Conservation (phyloP, 208 protist species). For the Crithidia fasciculata region DNA sequence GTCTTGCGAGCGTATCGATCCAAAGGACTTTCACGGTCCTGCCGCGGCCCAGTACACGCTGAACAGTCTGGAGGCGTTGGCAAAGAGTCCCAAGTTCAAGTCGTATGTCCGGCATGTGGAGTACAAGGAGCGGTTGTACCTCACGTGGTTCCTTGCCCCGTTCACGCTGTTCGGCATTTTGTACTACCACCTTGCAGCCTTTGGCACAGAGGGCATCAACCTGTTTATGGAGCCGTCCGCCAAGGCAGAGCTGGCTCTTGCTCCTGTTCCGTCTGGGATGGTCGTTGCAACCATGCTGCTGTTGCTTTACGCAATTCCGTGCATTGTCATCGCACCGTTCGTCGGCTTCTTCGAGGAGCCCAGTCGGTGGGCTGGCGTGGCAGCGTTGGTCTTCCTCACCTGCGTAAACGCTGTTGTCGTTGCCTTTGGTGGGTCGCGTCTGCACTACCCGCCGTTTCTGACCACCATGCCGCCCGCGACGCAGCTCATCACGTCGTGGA, state of each 20-base stretch:
- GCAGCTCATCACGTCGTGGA: constrained; percentile 30
- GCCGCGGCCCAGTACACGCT: constrained; percentile 67
- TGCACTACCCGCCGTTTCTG: constrained; percentile 73
- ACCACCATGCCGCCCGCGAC: constrained; percentile 45
- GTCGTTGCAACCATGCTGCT: constrained; percentile 34
- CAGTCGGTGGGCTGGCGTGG: constrained; percentile 27
- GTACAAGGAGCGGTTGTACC: constrained; percentile 67
- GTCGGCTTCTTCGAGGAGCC: constrained; percentile 71
- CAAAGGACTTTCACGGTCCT: constrained; percentile 62
- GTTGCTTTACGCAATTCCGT: constrained; percentile 62
- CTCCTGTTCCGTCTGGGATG: constrained; percentile 17
- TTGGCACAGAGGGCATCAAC: constrained; percentile 31
- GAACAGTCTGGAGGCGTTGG: constrained; percentile 55
- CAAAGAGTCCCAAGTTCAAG: constrained; percentile 51
- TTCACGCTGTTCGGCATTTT: constrained; percentile 59
- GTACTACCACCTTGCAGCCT: constrained; percentile 64
- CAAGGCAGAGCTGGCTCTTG: not conserved
- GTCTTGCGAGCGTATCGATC: constrained; percentile 62
- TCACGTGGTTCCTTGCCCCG: constrained; percentile 74
- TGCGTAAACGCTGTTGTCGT: constrained; percentile 49
- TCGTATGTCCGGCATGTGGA: constrained; percentile 63
- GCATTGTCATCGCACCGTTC: constrained; percentile 58
- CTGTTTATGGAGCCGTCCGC: constrained; percentile 26
- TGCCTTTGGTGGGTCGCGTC: constrained; percentile 48
- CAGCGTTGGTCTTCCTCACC: constrained; percentile 46